Evolutionary conservation across 768 basidiomycete genomes (phyloP).

Genomic region (Boletus sp.): DNA sequence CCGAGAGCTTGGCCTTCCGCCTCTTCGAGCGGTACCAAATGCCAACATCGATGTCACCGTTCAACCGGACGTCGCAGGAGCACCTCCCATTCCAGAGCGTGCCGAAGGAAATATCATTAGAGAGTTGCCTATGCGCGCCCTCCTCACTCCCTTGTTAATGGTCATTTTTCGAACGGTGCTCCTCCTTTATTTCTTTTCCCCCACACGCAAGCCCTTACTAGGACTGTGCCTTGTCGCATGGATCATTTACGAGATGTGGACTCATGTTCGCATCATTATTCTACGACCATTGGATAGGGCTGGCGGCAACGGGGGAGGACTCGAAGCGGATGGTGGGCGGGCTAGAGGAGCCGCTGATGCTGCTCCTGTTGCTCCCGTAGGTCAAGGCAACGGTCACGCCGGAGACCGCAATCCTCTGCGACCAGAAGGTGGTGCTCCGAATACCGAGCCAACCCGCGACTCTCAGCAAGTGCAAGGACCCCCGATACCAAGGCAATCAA

Average conservation of each 20-base stretch:
- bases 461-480: constrained; percentile 27
- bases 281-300: constrained; percentile 38
- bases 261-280: constrained; percentile 51
- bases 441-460: constrained; percentile 14
- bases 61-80: constrained; percentile 17
- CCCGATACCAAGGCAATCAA: constrained; percentile 28
- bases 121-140: constrained; percentile 62
- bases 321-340: constrained; percentile 19
- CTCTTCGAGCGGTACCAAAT: constrained; percentile 39
- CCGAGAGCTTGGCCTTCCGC: constrained; percentile 61
- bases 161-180: constrained; percentile 65
- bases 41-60: constrained; percentile 17
- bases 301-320: constrained; percentile 20
- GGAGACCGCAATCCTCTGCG: constrained; percentile 15
- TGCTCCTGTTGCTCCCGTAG: constrained; percentile 25
- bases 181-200: constrained; percentile 74
- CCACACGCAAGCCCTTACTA: constrained; percentile 67
- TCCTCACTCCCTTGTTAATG: constrained; percentile 64
- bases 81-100: constrained; percentile 16
- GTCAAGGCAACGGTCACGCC: constrained; percentile 13
- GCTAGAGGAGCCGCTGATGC: constrained; percentile 16
- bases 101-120: constrained; percentile 39
- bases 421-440: constrained; percentile 14
- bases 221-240: constrained; percentile 62
- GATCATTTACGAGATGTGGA: constrained; percentile 77